These are phyloP conservation scores for Xylaria longipes DNA, from an alignment of 495 filamentous ascomycete species.

Conservation along the genomic window DNA sequence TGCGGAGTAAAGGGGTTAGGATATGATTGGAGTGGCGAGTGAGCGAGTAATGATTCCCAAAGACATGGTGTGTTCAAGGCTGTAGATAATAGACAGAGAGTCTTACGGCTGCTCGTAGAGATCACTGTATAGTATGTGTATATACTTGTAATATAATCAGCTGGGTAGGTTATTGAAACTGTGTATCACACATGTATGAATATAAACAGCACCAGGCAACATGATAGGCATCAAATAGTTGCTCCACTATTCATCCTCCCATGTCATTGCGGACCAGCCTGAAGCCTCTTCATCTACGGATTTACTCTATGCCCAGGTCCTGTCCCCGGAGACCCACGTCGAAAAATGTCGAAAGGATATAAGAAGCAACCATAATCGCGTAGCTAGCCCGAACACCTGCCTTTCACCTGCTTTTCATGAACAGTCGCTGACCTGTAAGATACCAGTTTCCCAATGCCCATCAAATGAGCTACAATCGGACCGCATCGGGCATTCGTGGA, in stretches of 20 bases:
- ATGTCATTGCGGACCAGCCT: background rate
- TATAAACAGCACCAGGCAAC: constrained; percentile 5
- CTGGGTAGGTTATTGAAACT: background rate
- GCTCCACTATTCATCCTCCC: background rate
- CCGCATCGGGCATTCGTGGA: background rate
- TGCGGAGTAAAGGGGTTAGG: constrained; percentile 68
- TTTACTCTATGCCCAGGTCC: constrained; percentile 4
- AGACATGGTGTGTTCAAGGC: background rate
- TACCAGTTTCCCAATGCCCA: constrained; percentile 4
- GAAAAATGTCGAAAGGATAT: background rate
- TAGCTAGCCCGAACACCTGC: background rate
- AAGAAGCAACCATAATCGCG: background rate
- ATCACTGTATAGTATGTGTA: background rate
- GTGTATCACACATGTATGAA: constrained; percentile 9
- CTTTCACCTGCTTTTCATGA: background rate
- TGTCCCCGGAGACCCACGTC: background rate
- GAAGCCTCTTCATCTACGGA: constrained; percentile 8
- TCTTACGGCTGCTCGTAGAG: background rate
- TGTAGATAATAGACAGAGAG: background rate
- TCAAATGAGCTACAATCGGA: background rate
- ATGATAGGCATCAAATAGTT: background rate
- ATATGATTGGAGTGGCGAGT: constrained; percentile 46
- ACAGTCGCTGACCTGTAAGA: constrained; percentile 8
- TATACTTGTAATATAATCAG: constrained; percentile 8
- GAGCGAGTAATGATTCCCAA: constrained; percentile 7